Evolutionary conservation across 208 protist species (phyloP), one percentile per base, ranked within the genome.

Genomic region (Leptomonas pyrrhocoris): DNA sequence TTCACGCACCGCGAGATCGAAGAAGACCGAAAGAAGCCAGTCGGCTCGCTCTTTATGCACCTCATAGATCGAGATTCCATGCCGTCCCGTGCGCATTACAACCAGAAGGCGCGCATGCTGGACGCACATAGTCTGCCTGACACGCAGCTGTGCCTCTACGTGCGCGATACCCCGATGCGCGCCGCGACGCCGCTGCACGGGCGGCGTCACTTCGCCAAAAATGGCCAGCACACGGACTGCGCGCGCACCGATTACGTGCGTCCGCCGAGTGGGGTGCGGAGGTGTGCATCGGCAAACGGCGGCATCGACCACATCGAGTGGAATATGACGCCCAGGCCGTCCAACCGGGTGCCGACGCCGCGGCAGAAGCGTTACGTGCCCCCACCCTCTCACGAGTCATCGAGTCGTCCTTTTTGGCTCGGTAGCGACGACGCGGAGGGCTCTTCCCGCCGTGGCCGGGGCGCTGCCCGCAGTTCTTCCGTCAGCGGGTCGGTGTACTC

Each of bases 11-110:
- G 66, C 42, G 84, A 89, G 27, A 49, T 88, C n/a, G 78, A 90
- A 43, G 82, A 51, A 23, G 77, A 88, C 46, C 69, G 68, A 36
- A 62, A 53, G 62, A 88, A 82, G 55, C 89, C 86, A 5, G 80
- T 87, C 2, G 89, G 89, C 15, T 90, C 89, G 2, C 78, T 92
- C 46, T 94, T 94, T 57, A 69, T 90, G 43, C 66, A 72, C 38
- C 46, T 79, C 15, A 79, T 94, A 65, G 89, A 87, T 64, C 31
- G 63, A 4, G 85, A 91, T 53, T 84, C 81, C 7, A 56, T 79
- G 49, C 57, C 50, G 34, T 79, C 65, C 0, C 61, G 63, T 13
- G 46, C 50, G 4, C 81, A 84, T 34, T 78, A 79, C 28, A 82
- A 75, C n/a, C 40, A 46, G n/a, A 36, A 18, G 4, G 78, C 82